A percentile compares a stretch with the other conserved stretches of the same genome.
Evolutionary conservation across 768 basidiomycete species (phyloP).

Genomic region (Russula earlei): DNA sequence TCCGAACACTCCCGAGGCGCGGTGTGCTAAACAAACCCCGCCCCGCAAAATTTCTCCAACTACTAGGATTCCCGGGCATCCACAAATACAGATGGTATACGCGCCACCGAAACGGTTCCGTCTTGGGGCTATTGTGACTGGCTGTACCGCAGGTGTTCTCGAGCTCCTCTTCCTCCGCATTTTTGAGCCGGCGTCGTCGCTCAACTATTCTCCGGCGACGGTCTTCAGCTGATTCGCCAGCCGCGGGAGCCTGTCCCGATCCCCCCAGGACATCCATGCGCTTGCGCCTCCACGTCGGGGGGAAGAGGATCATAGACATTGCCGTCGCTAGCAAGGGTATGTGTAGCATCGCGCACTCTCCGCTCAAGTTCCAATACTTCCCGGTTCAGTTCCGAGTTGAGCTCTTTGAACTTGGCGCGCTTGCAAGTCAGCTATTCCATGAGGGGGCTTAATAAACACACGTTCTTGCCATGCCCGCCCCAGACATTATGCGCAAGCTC

Average conservation of each 20-base stretch:
- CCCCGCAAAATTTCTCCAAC: too few species aligned
- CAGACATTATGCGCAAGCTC: slow-evolving; percentile 71
- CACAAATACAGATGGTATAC: not conserved
- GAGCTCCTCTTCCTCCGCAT: slow-evolving; percentile 62
- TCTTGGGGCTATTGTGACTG: not conserved
- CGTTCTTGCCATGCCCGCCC: slow-evolving; percentile 64
- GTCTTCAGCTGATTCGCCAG: slow-evolving; percentile 45
- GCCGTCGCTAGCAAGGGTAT: slow-evolving; percentile 34
- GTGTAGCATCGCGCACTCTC: slow-evolving; percentile 41
- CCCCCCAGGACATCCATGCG: slow-evolving; percentile 48
- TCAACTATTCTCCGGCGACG: slow-evolving; percentile 45
- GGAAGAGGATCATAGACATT: slow-evolving; percentile 42
- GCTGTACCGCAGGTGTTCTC: slow-evolving; percentile 62
- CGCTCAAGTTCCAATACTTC: slow-evolving; percentile 65
- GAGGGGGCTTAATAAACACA: slow-evolving; percentile 29
- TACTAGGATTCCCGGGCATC: too few species aligned
- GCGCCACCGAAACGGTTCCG: not conserved
- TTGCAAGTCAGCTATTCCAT: not conserved
- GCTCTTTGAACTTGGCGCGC: slow-evolving; percentile 53
- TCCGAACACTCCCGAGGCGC: too few species aligned
- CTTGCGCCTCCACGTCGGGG: slow-evolving; percentile 46
- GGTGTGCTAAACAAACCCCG: too few species aligned
- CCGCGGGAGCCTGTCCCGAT: not conserved
- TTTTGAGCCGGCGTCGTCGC: slow-evolving; percentile 55
- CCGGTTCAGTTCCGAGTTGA: slow-evolving; percentile 64